These are phyloP conservation scores for Ceratobasidium sp. DNA, from an alignment of 1,284 basidiomycete species.

Conservation along the genomic window DNA sequence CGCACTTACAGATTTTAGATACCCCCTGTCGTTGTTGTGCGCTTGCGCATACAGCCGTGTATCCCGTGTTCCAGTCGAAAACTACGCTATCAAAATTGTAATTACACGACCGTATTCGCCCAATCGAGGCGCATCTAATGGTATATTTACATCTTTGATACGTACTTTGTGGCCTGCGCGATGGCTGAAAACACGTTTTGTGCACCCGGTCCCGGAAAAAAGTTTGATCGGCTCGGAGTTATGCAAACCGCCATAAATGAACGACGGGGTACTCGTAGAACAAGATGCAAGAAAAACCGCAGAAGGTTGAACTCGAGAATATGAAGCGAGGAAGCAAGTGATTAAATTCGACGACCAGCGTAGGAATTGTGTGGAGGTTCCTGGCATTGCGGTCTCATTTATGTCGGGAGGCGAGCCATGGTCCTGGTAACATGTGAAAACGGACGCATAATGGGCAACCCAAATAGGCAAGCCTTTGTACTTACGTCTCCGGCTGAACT, in stretches of 20 bases:
- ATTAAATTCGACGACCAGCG: background rate
- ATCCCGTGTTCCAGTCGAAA: background rate
- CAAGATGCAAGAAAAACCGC: background rate
- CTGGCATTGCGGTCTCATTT: background rate
- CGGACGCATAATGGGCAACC: background rate
- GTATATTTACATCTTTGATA: background rate
- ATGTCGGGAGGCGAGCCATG: background rate
- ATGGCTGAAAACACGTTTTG: background rate
- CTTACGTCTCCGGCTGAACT: background rate
- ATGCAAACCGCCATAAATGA: background rate
- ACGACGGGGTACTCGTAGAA: background rate
- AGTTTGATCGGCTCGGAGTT: background rate
- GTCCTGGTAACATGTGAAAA: background rate
- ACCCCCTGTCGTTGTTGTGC: background rate
- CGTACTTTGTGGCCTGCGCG: slow-evolving; percentile 1
- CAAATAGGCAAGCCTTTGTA: background rate
- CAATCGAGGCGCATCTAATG: background rate
- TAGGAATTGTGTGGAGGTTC: background rate
- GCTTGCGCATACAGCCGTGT: background rate
- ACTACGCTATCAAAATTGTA: background rate
- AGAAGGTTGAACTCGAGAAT: background rate
- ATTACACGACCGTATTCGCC: background rate
- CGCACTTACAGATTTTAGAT: background rate
- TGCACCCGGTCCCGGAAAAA: background rate
- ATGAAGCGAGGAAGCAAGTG: background rate